Conservation (phyloP, 2,329 filamentous ascomycete genomes). For the Nigrospora oryzae region DNA sequence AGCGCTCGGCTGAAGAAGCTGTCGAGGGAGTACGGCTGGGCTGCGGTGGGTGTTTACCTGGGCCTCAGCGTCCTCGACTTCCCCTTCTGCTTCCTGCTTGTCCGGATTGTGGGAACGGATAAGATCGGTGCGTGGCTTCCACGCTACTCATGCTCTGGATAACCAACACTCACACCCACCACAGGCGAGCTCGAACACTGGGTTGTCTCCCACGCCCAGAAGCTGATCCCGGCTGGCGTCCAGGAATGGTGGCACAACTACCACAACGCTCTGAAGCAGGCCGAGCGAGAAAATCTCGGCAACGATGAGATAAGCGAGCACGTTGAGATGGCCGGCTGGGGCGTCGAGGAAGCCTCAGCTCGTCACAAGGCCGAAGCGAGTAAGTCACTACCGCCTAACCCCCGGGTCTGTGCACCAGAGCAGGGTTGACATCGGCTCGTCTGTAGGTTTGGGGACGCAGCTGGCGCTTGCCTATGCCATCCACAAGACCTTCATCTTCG, state of each 20-base stretch:
- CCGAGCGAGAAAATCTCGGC: conserved; percentile 32
- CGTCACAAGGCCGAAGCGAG: conserved; percentile 61
- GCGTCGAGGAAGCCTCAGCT: conserved; percentile 55
- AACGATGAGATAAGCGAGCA: conserved; percentile 34
- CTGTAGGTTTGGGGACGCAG: conserved; percentile 62
- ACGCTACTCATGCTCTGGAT: background rate
- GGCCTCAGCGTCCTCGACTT: conserved; percentile 79
- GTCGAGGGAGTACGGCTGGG: conserved; percentile 89
- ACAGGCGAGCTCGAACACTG: conserved; percentile 56
- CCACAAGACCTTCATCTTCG: conserved; percentile 95
- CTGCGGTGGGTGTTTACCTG: conserved; percentile 85
- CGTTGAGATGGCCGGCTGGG: conserved; percentile 47
- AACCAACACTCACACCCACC: background rate
- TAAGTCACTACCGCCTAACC: conserved; percentile 38
- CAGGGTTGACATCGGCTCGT: conserved; percentile 6
- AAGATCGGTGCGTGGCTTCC: conserved; percentile 58
- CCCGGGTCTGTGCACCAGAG: background rate
- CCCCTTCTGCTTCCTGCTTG: conserved; percentile 87
- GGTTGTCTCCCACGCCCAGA: conserved; percentile 52
- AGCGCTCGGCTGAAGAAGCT: conserved; percentile 72
- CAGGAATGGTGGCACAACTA: conserved; percentile 44
- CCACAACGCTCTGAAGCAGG: conserved; percentile 36
- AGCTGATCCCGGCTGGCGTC: conserved; percentile 50
- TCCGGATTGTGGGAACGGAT: conserved; percentile 75
- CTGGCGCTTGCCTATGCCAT: conserved; percentile 91